These are phyloP conservation scores for Wickerhamiella spandovensis DNA, from an alignment of 805 yeast genomes.

Conservation along the genomic window DNA sequence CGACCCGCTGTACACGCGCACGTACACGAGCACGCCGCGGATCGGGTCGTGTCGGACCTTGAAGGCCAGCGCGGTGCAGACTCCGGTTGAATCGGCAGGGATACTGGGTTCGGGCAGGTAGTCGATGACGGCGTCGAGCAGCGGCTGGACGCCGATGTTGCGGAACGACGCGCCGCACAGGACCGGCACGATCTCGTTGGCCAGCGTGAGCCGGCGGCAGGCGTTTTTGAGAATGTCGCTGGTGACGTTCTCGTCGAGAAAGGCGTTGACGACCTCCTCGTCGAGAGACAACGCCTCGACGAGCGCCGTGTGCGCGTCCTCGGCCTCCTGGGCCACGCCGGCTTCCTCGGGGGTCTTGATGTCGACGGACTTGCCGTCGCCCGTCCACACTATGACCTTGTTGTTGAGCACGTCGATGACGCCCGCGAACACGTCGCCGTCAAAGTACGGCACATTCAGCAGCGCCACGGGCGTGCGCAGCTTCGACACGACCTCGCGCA, in stretches of 20 bases:
- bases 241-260: constrained; percentile 51
- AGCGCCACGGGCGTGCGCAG: constrained; percentile 61
- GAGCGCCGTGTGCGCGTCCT: constrained; percentile 59
- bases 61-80: constrained; percentile 73
- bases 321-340: constrained; percentile 25
- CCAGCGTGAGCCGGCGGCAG: constrained; percentile 49
- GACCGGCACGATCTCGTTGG: constrained; percentile 54
- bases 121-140: constrained; percentile 67
- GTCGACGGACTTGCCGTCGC: constrained; percentile 40
- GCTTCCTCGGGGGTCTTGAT: constrained; percentile 25
- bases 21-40: constrained; percentile 70
- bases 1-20: constrained; percentile 78
- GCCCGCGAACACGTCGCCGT: constrained; percentile 45
- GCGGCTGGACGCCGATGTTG: constrained; percentile 90
- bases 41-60: constrained; percentile 74
- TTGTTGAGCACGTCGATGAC: constrained; percentile 63
- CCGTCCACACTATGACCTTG: constrained; percentile 29
- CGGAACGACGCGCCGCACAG: constrained; percentile 86
- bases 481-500: constrained; percentile 65
- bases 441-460: constrained; percentile 67
- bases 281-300: constrained; percentile 81
- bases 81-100: no score
- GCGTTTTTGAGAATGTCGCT: constrained; percentile 40
- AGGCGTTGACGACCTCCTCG: constrained; percentile 62
- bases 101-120: constrained; percentile 79